Percentiles rank a stretch among this genome's conserved stretches.
phyloP scores from a whole-genome alignment of 768 basidiomycete genomes.

The Vararia minispora region DNA sequence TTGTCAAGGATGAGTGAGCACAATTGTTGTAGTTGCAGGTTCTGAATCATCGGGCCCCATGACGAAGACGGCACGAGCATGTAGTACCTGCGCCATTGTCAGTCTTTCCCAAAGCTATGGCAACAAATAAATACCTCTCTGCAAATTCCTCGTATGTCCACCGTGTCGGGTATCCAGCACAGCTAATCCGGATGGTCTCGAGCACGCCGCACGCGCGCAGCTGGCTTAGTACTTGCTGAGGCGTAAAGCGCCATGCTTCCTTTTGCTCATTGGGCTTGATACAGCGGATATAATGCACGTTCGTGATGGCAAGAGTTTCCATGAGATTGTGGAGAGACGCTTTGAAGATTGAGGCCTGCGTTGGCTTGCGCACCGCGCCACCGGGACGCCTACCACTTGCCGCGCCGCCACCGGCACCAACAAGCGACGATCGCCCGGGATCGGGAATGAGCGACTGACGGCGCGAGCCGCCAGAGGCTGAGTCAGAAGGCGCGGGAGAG shows the following conservation, averaged over 20 bases:
- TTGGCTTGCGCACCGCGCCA: constrained; percentile 77
- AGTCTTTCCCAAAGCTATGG: no score
- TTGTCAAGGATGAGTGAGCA: constrained; percentile 77
- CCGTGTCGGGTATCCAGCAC: constrained; percentile 95
- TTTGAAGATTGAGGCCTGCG: constrained; percentile 98
- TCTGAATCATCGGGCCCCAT: constrained; percentile 82
- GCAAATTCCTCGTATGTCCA: constrained; percentile 99
- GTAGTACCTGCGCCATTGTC: constrained; percentile 63
- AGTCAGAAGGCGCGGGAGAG: constrained; percentile 71
- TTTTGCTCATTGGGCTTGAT: constrained; percentile 99
- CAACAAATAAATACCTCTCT: constrained; percentile 52
- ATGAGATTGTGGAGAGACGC: constrained; percentile 86
- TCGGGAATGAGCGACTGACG: constrained; percentile 82
- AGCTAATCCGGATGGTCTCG: constrained; percentile 97
- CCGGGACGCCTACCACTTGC: constrained; percentile 50
- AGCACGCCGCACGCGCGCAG: constrained; percentile 96
- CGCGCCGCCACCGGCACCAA: constrained; percentile 42
- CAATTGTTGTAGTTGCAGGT: constrained; percentile 66
- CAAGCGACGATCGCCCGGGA: constrained; percentile 67
- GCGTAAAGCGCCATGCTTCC: constrained; percentile 92
- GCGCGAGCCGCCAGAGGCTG: constrained; percentile 65
- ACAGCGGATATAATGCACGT: constrained; percentile 98
- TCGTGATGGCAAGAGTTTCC: constrained; percentile 95
- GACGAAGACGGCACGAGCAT: constrained; percentile 84
- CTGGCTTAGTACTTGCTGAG: constrained; percentile 91